These are phyloP conservation scores for Aspergillus sp. DNA, from an alignment of 2,329 filamentous ascomycete species.

Conservation along the genomic window DNA sequence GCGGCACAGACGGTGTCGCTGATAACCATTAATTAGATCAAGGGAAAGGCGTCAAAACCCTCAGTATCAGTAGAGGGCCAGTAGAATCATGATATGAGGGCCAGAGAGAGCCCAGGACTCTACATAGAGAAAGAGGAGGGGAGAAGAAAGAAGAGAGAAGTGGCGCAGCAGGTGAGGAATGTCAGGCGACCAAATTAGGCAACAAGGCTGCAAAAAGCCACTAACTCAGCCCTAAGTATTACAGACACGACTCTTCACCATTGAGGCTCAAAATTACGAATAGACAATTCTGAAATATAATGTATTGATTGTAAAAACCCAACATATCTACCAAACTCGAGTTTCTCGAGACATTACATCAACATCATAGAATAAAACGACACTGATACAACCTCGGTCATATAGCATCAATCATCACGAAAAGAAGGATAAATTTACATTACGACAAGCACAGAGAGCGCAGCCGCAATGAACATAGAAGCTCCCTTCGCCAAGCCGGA, in stretches of 20 bases:
- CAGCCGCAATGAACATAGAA: slow-evolving; percentile 9
- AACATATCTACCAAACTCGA: neutral
- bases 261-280: neutral
- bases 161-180: too few species aligned
- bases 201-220: too few species aligned
- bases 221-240: too few species aligned
- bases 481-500: slow-evolving; percentile 13
- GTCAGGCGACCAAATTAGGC: too few species aligned
- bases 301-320: neutral
- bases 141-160: too few species aligned
- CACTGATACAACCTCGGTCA: neutral
- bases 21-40: neutral
- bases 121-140: too few species aligned
- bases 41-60: too few species aligned
- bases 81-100: too few species aligned
- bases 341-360: neutral
- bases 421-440: slow-evolving; percentile 14
- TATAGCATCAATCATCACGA: neutral
- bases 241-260: neutral
- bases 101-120: too few species aligned
- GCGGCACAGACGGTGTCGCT: slow-evolving; percentile 6
- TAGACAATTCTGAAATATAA: neutral
- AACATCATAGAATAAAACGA: neutral
- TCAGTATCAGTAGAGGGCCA: too few species aligned
- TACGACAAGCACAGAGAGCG: slow-evolving; percentile 14